Base-by-base conservation (phyloP, 257 asterid genomes). In the Osmanthus fragrans region DNA sequence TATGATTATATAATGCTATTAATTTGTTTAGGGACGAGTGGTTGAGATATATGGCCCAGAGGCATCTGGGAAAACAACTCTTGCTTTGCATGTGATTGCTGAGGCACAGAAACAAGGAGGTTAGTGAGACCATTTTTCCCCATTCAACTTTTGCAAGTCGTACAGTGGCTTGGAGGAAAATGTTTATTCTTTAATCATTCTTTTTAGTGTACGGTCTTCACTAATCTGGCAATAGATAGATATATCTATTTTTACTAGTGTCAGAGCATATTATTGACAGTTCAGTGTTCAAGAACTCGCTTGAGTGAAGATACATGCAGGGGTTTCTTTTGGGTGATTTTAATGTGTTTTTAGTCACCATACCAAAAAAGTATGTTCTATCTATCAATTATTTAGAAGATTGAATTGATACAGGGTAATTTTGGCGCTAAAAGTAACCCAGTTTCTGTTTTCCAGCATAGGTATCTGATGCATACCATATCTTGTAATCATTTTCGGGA, bases 41-140 rank as follows among this genome's bases (percentile, higher is more conserved):
- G 90, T 94, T 76, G 98, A 94, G 88, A 90, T 94, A 76, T 94
- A 94, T 90, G 98, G 99, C 32, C 97, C 97, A 64, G 99, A 94
- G 83, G 98, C 99, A 86, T 91, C 98, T 49, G 99, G 98, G 60
- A 93, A 95, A 87, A 95, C 99, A 69, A 95, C 99, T 75, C 98
- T 95, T 85, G 96, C 98, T 80, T 85, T 95, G 79, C 99, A 95
- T 80, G 96, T 93, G 76, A 93, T 93, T 79, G 97, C 98, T 1
- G 99, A 92, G 88, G 96, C 99, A 80, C 99, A 95, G 70, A 93
- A 88, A 85, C 92, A 85, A 80, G 99, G 99, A 90, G 98, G 99
- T 91, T 77, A 74, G 84, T 71, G 23, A 60, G 30, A 30, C 29
- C 71, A 64, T 65, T 76, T 72, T 82, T 70, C 70, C 32, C 30